These are phyloP conservation scores for Pleurotus eryngii DNA, from an alignment of 768 basidiomycete species.

Conservation along the genomic window DNA sequence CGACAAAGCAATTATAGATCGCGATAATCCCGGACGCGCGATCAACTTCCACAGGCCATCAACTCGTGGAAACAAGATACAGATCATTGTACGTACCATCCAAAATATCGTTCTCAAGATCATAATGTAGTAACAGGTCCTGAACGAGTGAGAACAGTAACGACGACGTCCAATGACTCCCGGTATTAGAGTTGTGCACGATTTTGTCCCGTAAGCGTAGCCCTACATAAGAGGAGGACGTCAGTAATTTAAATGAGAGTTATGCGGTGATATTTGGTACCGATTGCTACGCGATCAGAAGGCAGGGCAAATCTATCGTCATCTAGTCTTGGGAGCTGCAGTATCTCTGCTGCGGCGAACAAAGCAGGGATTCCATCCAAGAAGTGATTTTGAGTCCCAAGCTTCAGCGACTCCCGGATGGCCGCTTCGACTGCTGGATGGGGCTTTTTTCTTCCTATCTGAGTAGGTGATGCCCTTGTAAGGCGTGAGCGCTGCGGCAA, in stretches of 20 bases:
- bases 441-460: constrained; percentile 60
- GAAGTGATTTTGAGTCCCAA: constrained; percentile 75
- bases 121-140: constrained; percentile 60
- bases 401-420: constrained; percentile 81
- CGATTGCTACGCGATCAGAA: constrained; percentile 56
- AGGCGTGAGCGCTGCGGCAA: constrained; percentile 76
- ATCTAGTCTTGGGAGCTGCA: constrained; percentile 34
- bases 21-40: constrained; percentile 38
- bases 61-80: too few species aligned
- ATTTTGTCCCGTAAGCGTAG: constrained; percentile 61
- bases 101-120: constrained; percentile 34
- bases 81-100: constrained; percentile 34
- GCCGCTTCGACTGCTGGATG: constrained; percentile 62
- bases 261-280: constrained; percentile 25
- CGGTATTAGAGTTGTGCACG: constrained; percentile 62
- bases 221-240: constrained; percentile 36
- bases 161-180: constrained; percentile 68
- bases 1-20: constrained; percentile 63
- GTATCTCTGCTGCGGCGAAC: constrained; percentile 49
- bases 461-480: constrained; percentile 55
- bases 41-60: too few species aligned
- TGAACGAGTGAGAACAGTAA: constrained; percentile 73
- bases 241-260: not conserved
- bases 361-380: constrained; percentile 71
- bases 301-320: constrained; percentile 30